These are phyloP conservation scores for Arthrinium phaeospermum DNA, from an alignment of 2,329 filamentous ascomycete species.

Conservation along the genomic window DNA sequence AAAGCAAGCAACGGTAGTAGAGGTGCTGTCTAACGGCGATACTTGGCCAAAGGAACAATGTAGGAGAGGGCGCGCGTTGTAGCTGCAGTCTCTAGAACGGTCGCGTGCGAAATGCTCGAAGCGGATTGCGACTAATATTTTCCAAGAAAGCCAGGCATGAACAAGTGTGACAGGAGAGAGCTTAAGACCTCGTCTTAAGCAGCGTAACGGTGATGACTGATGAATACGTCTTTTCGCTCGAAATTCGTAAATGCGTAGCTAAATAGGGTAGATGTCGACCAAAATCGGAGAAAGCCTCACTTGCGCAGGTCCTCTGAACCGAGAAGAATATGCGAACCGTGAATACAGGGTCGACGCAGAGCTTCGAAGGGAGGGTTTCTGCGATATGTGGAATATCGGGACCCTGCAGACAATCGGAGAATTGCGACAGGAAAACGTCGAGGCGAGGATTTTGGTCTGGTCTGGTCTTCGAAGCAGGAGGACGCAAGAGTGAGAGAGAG, in stretches of 20 bases:
- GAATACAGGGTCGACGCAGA: not conserved
- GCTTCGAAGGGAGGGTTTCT: slow-evolving; percentile 8
- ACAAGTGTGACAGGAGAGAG: slow-evolving; percentile 8
- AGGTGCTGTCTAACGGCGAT: not conserved
- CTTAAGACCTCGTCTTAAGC: slow-evolving; percentile 10
- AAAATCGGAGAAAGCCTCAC: slow-evolving; percentile 15
- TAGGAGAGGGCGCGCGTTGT: not conserved
- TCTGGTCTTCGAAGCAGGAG: slow-evolving; percentile 6
- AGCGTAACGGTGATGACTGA: slow-evolving; percentile 4
- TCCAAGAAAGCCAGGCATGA: slow-evolving; percentile 4
- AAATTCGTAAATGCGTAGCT: slow-evolving; percentile 17
- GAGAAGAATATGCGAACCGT: slow-evolving; percentile 8
- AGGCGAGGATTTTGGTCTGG: not conserved
- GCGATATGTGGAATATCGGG: slow-evolving; percentile 15
- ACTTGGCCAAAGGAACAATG: slow-evolving; percentile 2
- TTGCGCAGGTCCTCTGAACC: not conserved
- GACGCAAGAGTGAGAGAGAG: not conserved
- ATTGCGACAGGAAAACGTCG: slow-evolving; percentile 12
- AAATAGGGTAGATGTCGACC: slow-evolving; percentile 4
- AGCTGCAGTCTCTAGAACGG: not conserved
- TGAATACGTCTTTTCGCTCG: slow-evolving; percentile 16
- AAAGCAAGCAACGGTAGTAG: not conserved
- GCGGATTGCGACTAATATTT: not conserved
- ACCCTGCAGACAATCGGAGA: not conserved
- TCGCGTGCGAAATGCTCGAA: slow-evolving; percentile 1